Percentiles rank a stretch among this genome's conserved stretches.
phyloP scores from a whole-genome alignment of 768 basidiomycete genomes.

The Podaxis sp. region DNA sequence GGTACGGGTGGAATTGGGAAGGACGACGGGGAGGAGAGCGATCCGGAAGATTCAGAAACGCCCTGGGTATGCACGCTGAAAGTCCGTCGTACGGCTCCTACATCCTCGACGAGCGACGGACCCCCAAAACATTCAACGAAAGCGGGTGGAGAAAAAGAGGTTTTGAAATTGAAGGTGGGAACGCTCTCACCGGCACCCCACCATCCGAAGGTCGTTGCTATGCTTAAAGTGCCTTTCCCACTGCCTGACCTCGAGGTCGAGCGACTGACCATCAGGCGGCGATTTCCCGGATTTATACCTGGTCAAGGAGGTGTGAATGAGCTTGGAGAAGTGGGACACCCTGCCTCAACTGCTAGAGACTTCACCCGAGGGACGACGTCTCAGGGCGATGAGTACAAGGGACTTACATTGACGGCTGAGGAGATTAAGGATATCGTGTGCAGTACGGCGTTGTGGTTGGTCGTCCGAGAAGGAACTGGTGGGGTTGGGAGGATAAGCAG shows the following conservation, averaged over 20 bases:
- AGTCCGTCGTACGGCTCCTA: conserved; percentile 39
- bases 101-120: conserved; percentile 9
- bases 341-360: conserved; percentile 16
- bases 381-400: conserved; percentile 26
- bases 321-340: background rate
- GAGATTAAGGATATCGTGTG: conserved; percentile 93
- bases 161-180: conserved; percentile 63
- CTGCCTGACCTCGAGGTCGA: conserved; percentile 80
- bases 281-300: conserved; percentile 19
- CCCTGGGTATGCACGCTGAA: conserved; percentile 91
- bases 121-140: conserved; percentile 1
- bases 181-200: conserved; percentile 91
- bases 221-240: conserved; percentile 88
- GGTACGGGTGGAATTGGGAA: conserved; percentile 18
- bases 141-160: conserved; percentile 19
- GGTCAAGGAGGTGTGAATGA: conserved; percentile 18
- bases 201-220: conserved; percentile 90
- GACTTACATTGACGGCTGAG: conserved; percentile 74
- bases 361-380: conserved; percentile 2
- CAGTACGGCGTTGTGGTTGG: conserved; percentile 85
- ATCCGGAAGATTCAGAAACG: conserved; percentile 94
- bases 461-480: conserved; percentile 89
- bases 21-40: conserved; percentile 76
- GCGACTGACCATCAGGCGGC: conserved; percentile 45
- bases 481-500: conserved; percentile 77